phyloP scores from a whole-genome alignment of 1,284 basidiomycete genomes.

The Microbotryum intermedium region DNA sequence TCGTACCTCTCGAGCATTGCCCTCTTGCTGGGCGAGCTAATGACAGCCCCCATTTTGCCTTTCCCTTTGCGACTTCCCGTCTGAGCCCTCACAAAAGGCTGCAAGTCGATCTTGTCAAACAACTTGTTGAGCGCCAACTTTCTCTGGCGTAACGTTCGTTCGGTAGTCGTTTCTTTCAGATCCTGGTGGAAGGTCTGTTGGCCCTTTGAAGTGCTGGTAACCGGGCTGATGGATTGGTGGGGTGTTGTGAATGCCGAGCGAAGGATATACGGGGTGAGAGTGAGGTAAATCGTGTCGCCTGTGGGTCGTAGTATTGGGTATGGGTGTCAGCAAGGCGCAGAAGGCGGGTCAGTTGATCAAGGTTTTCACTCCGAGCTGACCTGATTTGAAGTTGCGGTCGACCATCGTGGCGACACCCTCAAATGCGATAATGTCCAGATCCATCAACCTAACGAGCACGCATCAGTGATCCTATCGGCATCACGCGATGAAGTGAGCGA shows the following conservation, averaged over 20 bases:
- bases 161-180: slow-evolving; percentile 62
- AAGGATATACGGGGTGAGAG: slow-evolving; percentile 58
- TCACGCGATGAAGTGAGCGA: no score
- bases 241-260: slow-evolving; percentile 52
- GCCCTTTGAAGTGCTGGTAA: background rate
- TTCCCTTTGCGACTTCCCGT: background rate
- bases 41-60: background rate
- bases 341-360: no score
- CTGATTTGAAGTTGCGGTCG: slow-evolving; percentile 13
- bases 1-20: background rate
- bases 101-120: slow-evolving; percentile 29
- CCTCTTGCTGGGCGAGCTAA: background rate
- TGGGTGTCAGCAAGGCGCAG: background rate
- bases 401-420: slow-evolving; percentile 41
- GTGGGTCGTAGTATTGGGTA: slow-evolving; percentile 39
- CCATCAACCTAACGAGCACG: slow-evolving; percentile 45
- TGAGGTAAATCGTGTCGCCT: slow-evolving; percentile 61
- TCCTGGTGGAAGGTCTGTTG: slow-evolving; percentile 50
- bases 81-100: slow-evolving; percentile 10
- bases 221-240: slow-evolving; percentile 33
- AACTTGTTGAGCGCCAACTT: slow-evolving; percentile 44
- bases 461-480: no score
- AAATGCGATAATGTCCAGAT: slow-evolving; percentile 45
- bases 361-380: background rate
- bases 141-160: slow-evolving; percentile 63